phyloP scores from a whole-genome alignment of 331 rosid species.

The Ulmus americana region DNA sequence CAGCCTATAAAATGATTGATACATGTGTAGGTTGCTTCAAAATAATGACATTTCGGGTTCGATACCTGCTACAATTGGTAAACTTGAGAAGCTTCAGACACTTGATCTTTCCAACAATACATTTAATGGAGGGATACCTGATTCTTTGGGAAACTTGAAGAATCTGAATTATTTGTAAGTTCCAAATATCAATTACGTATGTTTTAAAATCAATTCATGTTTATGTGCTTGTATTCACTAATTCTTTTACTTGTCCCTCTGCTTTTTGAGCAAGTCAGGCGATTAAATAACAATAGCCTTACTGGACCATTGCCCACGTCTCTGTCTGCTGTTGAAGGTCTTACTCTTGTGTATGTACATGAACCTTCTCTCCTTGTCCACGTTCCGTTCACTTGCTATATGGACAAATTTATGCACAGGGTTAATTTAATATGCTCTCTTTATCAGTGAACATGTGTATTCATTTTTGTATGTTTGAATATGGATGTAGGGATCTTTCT shows the following conservation, averaged over 20 bases:
- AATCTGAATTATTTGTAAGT: conserved; percentile 89
- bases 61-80: conserved; percentile 73
- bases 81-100: conserved; percentile 73
- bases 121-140: conserved; percentile 69
- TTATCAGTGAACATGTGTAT: neutral
- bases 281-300: conserved; percentile 89
- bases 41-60: conserved; percentile 80
- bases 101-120: conserved; percentile 86
- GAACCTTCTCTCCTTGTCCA: conserved; percentile 9
- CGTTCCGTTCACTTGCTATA: neutral
- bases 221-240: conserved; percentile 16
- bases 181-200: conserved; percentile 12
- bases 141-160: conserved; percentile 71
- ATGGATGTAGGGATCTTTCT: conserved; percentile 77
- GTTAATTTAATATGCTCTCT: neutral
- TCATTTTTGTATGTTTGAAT: conserved; percentile 26
- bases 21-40: conserved; percentile 70
- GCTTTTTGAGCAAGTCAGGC: conserved; percentile 54
- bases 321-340: conserved; percentile 62
- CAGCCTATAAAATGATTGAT: neutral
- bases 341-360: conserved; percentile 80
- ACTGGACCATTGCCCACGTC: conserved; percentile 79
- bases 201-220: conserved; percentile 17
- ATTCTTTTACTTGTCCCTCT: conserved; percentile 23
- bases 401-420: neutral